Base-by-base conservation (phyloP, 768 basidiomycete genomes). In the Aureoboletus auriporus region DNA sequence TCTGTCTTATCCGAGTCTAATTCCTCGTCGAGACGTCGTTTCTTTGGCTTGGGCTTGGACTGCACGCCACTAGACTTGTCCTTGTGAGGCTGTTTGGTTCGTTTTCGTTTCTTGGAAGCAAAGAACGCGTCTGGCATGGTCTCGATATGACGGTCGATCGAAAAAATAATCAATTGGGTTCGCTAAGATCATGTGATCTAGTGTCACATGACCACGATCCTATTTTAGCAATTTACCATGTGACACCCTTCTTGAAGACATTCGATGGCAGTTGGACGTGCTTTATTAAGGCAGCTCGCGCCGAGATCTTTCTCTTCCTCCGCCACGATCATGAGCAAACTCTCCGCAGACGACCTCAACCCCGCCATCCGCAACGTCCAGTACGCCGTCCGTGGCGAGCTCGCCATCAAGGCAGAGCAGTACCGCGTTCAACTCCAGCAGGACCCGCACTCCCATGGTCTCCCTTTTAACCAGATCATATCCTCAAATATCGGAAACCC, bases 401-500 rank as follows among this genome's bases (percentile, higher is more conserved):
- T 98, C 54, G 93, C 95, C 4, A 89, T 97, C 73, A 90, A 88
- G 66, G 92, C 95, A 0, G 93, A 97, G 68, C 72, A 80, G 45
- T 83, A 89, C 57, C 78, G 86, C 47, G 84, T 84, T 43, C 69
- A 75, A 57, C 80, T 98, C 62, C 79, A 82, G 68, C 68, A 75
- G 47, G 70, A 71, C 20, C 63, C 60, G 13, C 35, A 29, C 3
- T 12, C 73, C 49, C 70, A 79, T 54, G 73, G 72, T 16, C 76
- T 97, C 13, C 92, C 93, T 13, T 99, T 98, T 69, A 78, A 83
- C 65, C 80, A 82, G 58, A 77, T 98, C 68, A 95, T 96, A 66
- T 87, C 83, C 27, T 91, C 92, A 52, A 99, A 98, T 71, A 99
- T 99, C 51, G 95, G 95, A 9, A 98, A 99, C 63, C 95, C 96